Base-by-base conservation (phyloP, 257 asterid genomes). In the Lithospermum erythrorhizon region DNA sequence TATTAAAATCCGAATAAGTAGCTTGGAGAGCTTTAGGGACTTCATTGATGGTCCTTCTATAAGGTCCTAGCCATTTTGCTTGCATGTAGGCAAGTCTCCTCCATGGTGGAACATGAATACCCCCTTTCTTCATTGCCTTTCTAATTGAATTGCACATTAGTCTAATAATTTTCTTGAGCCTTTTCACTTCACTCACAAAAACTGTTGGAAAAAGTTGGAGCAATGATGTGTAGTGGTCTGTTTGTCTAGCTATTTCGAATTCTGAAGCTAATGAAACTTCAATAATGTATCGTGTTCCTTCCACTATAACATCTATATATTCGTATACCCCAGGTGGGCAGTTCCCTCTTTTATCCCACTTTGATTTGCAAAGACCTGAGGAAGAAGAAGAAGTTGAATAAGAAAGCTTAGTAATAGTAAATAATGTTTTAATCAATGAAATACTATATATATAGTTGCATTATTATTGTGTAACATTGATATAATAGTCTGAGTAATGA, bases 311-410 rank as follows among this genome's bases (percentile, higher is more conserved):
- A 69, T 90, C 96, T 10, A 90, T 58, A 76, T 79, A 90, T 61
- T 85, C 95, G 70, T 87, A 81, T 4, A 68, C 73, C 14, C 96
- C 96, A 1, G 88, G 49, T 0, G 84, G 81, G 25, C 22, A 53
- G 19, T 70, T 29, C 2, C 78, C 87, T 14, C 15, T 55, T 55
- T 82, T 87, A 56, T 79, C 95, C 98, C 96, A 87, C 68, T 80
- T 83, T 1, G 88, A 74, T 70, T 90, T 90, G 93, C 98, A 90
- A 1, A 87, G 78, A 23, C 96, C 98, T 90, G 62, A n/a, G 27
- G 23, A 24, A 8, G 47, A 8, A 9, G 20, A 9, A 53, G 21
- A 52, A 5, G 19, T 49, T 49, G 13, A 54, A 54, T 0, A n/a
- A 21, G 30, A 9, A 21, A 55, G 30, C 23, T 16, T 17, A 52